These are phyloP conservation scores for Gossypium mustelinum DNA, from an alignment of 345 rosid genomes.

Conservation along the genomic window DNA sequence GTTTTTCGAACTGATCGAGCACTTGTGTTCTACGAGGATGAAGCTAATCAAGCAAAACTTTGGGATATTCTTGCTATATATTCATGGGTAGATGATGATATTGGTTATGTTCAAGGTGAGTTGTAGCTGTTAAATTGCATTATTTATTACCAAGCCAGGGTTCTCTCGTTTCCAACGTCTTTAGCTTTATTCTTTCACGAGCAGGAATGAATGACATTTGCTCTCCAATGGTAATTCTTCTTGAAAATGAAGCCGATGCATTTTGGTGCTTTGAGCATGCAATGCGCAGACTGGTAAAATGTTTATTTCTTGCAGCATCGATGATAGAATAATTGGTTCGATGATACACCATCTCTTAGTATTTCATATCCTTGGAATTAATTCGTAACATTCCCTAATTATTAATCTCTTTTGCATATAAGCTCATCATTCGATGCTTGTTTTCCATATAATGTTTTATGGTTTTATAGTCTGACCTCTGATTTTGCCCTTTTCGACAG, in stretches of 20 bases:
- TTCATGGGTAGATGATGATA: constrained; percentile 86
- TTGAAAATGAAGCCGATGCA: constrained; percentile 91
- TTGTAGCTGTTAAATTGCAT: neutral
- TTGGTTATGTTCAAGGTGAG: constrained; percentile 89
- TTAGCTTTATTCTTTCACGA: constrained; percentile 13
- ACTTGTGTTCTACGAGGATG: constrained; percentile 73
- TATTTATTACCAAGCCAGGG: neutral
- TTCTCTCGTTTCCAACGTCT: constrained; percentile 1
- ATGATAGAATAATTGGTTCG: neutral
- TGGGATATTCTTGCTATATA: constrained; percentile 86
- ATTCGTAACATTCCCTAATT: neutral
- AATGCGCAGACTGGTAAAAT: constrained; percentile 79
- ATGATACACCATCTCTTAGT: neutral
- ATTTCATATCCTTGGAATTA: neutral
- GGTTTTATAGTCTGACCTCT: neutral
- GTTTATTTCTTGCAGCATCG: neutral
- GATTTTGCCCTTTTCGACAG: constrained; percentile 38
- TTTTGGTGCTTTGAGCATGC: constrained; percentile 95
- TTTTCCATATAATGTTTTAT: neutral
- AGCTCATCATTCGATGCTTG: neutral
- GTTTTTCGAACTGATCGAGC: constrained; percentile 88
- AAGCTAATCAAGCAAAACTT: constrained; percentile 68
- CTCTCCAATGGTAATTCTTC: constrained; percentile 88
- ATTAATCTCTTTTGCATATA: neutral
- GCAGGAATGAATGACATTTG: constrained; percentile 98